Percentiles rank a stretch among this genome's conserved stretches.
phyloP scores from a whole-genome alignment of 2,329 filamentous ascomycete species.

The Scytalidium sp. region DNA sequence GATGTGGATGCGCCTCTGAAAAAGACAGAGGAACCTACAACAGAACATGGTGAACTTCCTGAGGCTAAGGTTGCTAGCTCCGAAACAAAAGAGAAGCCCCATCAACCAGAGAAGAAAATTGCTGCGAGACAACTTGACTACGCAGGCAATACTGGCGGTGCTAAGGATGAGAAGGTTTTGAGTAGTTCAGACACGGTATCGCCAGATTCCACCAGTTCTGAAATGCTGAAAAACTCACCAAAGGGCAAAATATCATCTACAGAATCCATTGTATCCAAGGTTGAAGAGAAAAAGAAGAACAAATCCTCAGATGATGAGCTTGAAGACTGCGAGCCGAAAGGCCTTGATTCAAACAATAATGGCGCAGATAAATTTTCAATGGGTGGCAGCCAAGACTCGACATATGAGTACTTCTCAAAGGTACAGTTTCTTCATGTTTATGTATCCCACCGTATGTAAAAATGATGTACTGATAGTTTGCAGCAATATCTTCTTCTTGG shows the following conservation, averaged over 20 bases:
- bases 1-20: neutral
- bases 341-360: slow-evolving; percentile 46
- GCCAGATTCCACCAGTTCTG: neutral
- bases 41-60: neutral
- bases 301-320: neutral
- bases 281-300: neutral
- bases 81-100: neutral
- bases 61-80: neutral
- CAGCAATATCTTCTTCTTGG: slow-evolving; percentile 72
- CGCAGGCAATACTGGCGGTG: neutral
- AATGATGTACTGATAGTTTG: neutral
- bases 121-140: neutral
- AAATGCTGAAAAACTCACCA: neutral
- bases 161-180: neutral
- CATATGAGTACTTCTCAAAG: slow-evolving; percentile 70
- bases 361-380: slow-evolving; percentile 51
- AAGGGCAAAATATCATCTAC: neutral
- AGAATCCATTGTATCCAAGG: neutral
- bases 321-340: slow-evolving; percentile 55
- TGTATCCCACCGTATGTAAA: slow-evolving; percentile 16
- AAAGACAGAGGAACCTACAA: neutral
- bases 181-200: neutral
- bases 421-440: slow-evolving; percentile 30
- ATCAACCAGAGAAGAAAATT: neutral
- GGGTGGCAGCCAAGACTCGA: slow-evolving; percentile 66